Evolutionary conservation across 805 yeast genomes (phyloP), one percentile per base, ranked within the genome.

Genomic region (Yarrowia sp.): DNA sequence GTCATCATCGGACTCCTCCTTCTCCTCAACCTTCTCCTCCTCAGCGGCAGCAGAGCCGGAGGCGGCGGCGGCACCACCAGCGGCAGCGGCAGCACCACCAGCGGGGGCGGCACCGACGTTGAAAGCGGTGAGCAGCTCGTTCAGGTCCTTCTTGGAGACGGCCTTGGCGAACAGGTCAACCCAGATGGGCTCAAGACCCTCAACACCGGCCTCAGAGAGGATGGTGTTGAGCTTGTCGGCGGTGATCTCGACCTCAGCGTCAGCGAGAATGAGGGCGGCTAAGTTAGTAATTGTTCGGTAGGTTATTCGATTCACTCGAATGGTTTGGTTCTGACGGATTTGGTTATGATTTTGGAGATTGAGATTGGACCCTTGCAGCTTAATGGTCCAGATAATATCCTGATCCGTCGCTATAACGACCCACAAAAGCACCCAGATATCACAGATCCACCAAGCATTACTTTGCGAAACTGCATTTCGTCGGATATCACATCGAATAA

Each of bases 201-300:
- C 81, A 76, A 92, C 86, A 79, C 90, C 89, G 73, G 97, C 96
- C 73, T 96, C 90, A 75, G 81, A 76, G 79, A 90, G 81, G 78
- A 90, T 81, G 71, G 95, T 80, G 76, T 85, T 79, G 74, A 90
- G 83, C 85, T 90, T 90, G 80, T 89, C 93, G 73, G 95, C 77
- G 67, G 96, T 85, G 86, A 95, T 85, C 81, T 92, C 97, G 77
- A 91, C 83, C 77, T 91, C 97, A 77, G 98, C 90, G 79, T 93
- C 99, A 73, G 98, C 97, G 81, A 93, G 86, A 83, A 93, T 92
- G 81, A 93, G 87, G 78, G 98, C 97, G 80, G 99, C 98, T 69
- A 43, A 1, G 59, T 44, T 35, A 49, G 46, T 28, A 24, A 12
- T 17, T 28, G 30, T 44, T 24, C 24, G 5, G 7, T 17, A 4